Evolutionary conservation across 1,139 yeast genomes (phyloP).

Genomic region (Schwanniomyces etchellsii): DNA sequence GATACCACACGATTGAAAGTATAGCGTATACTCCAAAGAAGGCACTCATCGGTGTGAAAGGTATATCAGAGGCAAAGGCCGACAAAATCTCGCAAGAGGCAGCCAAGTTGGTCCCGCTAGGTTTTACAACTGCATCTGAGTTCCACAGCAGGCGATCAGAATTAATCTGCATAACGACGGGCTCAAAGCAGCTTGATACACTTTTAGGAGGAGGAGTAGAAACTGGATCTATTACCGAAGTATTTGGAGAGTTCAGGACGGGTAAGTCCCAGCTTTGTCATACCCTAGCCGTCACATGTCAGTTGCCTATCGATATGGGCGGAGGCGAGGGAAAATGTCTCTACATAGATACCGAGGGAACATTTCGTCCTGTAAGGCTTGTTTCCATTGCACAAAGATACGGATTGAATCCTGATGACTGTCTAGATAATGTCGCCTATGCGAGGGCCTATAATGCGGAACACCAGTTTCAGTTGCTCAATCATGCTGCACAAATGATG

Average conservation of each 20-base stretch:
- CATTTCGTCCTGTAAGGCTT: slow-evolving; percentile 87
- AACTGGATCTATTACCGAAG: slow-evolving; percentile 94
- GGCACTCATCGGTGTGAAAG: slow-evolving; percentile 70
- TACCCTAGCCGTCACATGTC: slow-evolving; percentile 95
- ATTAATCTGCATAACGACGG: slow-evolving; percentile 88
- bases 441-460: slow-evolving; percentile 98
- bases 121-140: slow-evolving; percentile 96
- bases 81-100: slow-evolving; percentile 81
- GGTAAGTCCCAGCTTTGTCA: slow-evolving; percentile 97
- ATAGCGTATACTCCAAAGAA: slow-evolving; percentile 88
- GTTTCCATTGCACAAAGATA: slow-evolving; percentile 88
- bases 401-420: slow-evolving; percentile 92
- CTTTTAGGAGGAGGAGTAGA: slow-evolving; percentile 95
- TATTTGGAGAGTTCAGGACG: slow-evolving; percentile 96
- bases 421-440: slow-evolving; percentile 92
- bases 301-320: slow-evolving; percentile 93
- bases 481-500: slow-evolving; percentile 96
- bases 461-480: slow-evolving; percentile 81
- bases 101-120: slow-evolving; percentile 84
- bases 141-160: slow-evolving; percentile 88
- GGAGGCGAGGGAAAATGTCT: slow-evolving; percentile 99
- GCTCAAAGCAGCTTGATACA: slow-evolving; percentile 91
- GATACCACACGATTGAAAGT: slow-evolving; percentile 85
- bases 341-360: slow-evolving; percentile 95
- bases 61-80: slow-evolving; percentile 94